Evolutionary conservation across 2,329 filamentous ascomycete species (phyloP), one percentile per base, ranked within the genome.

Genomic region (Calonectria hongkongensis): DNA sequence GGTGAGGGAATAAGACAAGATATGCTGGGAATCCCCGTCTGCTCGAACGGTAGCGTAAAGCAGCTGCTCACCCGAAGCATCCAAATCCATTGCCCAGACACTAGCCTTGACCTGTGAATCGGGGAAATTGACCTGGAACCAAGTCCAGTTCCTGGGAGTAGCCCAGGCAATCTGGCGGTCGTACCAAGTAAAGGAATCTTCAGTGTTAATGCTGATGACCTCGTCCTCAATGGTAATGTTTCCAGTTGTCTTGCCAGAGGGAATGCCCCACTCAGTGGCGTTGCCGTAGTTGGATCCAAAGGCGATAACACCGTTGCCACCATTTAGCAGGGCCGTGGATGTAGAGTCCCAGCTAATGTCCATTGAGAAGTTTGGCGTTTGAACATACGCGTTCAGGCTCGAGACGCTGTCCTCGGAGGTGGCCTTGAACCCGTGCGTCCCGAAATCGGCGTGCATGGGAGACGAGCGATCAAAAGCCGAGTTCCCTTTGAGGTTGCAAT

Each of bases 121-220:
- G 5, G 50, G 50, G 27, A 56, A 56, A 27, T 56, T 21, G 13
- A 56, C n/a, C 25, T 56, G 25, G 30, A 56, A 56, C 50, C 50
- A 56, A 12, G 50, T 56, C 50, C 50, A 56, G 50, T 56, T 56
- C 16, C 12, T 30, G 27, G 50, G 50, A 8, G 50, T 36, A 25
- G n/a, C 28, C 15, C 25, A 56, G 50, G 50, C 9, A 18, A 56
- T 33, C 25, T 56, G 50, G 2, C 50, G 50, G n/a, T 56, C 50
- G 5, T 56, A 56, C 50, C 50, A 56, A 3, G 50, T 56, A n/a
- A 56, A 56, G 18, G 50, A 56, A 16, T 13, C n/a, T 8, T 56
- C 12, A 9, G 50, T 33, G 10, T 56, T 28, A 56, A 56, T 56
- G 2, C n/a, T 27, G n/a, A 56, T 21, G 7, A 16, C 13, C 3